phyloP scores from a whole-genome alignment of 1,284 basidiomycete species.

The Cryptococcus deneoformans region DNA sequence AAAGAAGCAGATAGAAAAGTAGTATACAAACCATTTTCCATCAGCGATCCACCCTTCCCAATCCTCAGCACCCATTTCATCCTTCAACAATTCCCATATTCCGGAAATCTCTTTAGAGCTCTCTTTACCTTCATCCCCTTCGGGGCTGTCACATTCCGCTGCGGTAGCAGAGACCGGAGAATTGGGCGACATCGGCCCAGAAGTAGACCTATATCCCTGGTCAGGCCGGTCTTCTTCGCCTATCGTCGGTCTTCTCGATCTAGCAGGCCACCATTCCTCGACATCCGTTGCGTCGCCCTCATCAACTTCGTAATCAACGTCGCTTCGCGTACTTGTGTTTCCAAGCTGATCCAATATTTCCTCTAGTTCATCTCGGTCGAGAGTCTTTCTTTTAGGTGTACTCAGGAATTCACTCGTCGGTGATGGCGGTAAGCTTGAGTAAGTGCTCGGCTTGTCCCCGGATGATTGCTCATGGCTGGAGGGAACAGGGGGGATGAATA shows the following conservation, averaged over 20 bases:
- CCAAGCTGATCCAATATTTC: conserved; percentile 8
- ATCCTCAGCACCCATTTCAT: conserved; percentile 45
- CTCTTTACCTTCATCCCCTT: neutral
- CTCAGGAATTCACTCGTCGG: conserved; percentile 15
- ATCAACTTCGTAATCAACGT: neutral
- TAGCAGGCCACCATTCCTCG: conserved; percentile 25
- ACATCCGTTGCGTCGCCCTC: neutral
- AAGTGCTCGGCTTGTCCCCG: conserved; percentile 13
- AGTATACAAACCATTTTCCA: conserved; percentile 42
- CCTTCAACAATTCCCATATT: conserved; percentile 43
- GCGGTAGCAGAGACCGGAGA: neutral
- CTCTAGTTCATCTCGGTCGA: conserved; percentile 8
- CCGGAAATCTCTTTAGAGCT: conserved; percentile 1
- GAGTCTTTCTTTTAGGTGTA: neutral
- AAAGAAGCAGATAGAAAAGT: neutral
- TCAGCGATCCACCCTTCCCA: conserved; percentile 48
- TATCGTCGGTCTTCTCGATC: conserved; percentile 18
- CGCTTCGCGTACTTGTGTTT: neutral
- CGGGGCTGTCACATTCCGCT: neutral
- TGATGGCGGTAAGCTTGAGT: conserved; percentile 43
- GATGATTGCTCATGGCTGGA: neutral
- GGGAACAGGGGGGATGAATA: conserved; percentile 13
- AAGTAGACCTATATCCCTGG: neutral
- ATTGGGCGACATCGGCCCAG: neutral
- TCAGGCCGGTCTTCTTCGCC: conserved; percentile 10